Conservation (phyloP, 2,329 filamentous ascomycete genomes). For the Neospermospora avenae region DNA sequence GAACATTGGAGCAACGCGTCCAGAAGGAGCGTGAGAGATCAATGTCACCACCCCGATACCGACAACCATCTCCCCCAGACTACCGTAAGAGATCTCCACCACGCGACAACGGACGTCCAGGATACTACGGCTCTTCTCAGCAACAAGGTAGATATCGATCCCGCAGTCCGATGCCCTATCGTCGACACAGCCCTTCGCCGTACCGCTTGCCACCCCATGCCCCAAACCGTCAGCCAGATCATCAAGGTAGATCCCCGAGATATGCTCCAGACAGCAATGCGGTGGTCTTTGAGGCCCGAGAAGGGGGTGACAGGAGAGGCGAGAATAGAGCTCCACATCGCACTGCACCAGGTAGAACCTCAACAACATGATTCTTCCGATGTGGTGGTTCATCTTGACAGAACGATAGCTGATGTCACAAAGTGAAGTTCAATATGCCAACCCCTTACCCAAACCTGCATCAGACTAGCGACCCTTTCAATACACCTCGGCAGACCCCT, state of each 20-base stretch:
- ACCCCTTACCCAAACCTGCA: neutral
- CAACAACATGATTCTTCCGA: neutral
- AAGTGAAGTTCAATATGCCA: neutral
- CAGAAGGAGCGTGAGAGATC: constrained; percentile 1
- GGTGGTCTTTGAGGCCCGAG: constrained; percentile 7
- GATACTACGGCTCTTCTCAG: neutral
- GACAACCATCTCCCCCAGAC: neutral
- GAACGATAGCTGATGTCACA: neutral
- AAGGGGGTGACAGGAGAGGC: neutral
- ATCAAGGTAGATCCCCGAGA: constrained; percentile 4
- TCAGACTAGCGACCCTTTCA: neutral
- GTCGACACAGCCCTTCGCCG: constrained; percentile 11
- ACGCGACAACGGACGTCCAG: neutral
- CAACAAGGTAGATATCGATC: constrained; percentile 3
- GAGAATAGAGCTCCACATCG: neutral
- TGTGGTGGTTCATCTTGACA: neutral
- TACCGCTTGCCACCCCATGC: constrained; percentile 2
- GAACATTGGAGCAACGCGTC: constrained; percentile 16
- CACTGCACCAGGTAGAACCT: neutral
- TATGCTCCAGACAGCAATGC: constrained; percentile 12
- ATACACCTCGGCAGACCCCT: neutral
- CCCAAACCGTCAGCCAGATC: neutral
- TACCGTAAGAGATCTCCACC: constrained; percentile 1
- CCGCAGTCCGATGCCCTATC: constrained; percentile 3
- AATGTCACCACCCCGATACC: constrained; percentile 12